Base-by-base conservation (phyloP, 768 basidiomycete species). In the Lactifluus rugatus region DNA sequence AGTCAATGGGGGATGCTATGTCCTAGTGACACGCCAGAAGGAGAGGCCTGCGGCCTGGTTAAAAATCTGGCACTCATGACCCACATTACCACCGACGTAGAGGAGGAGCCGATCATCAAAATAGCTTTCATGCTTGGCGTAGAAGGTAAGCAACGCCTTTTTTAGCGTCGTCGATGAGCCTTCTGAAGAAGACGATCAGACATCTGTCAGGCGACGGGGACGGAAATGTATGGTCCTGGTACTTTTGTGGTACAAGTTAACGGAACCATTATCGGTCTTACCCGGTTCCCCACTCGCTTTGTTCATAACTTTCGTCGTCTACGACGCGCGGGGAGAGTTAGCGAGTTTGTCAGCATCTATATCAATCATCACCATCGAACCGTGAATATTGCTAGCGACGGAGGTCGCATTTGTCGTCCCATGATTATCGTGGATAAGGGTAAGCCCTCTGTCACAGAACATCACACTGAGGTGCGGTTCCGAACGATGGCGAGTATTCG, bases 21-120 rank as follows among this genome's bases (percentile, higher is more conserved):
- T 73, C 92, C 96, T 0, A 93, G 90, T 69, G 96, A 99, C 71
- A 99, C 96, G 0, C 96, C 96, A 0, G 96, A 99, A 84, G 96
- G 96, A 69, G 96, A 99, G 74, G 96, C 96, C 17, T 99, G 96
- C 68, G 96, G 96, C 25, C 75, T 99, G 58, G 96, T 99, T 47
- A 99, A 99, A 76, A 99, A 99, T 72, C 74, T 99, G 61, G 96
- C 96, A 3, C 76, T 99, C 16, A 99, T 99, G 96, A 98, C 96
- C 3, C 95, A 99, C 72, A 98, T 99, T 70, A 99, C 96, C 9
- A 98, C 96, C 42, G 96, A 98, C 70, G 95, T 93, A 31, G 93
- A 95, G 60, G 96, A 99, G 70, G 90, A 85, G 59, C 94, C 95
- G 1, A 89, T 99, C 54, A 82, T 91, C 62, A 81, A 85, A 58